phyloP scores from a whole-genome alignment of 306 rosid species.

The Gynostemma pentaphyllum region DNA sequence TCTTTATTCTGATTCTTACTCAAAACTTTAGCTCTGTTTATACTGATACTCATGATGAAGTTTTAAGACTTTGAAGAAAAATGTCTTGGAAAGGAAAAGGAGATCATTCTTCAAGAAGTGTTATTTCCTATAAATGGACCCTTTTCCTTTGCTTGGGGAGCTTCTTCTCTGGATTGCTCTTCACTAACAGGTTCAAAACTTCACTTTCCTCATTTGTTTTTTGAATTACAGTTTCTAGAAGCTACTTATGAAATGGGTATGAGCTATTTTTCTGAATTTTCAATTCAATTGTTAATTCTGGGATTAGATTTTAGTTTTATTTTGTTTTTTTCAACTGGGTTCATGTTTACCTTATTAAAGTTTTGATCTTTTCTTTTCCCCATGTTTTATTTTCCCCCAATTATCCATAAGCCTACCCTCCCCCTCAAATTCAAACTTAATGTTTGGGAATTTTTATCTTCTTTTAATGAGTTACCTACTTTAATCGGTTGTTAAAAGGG shows the following conservation, averaged over 20 bases:
- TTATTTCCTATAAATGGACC: conserved; percentile 57
- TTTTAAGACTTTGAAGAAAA: conserved; percentile 7
- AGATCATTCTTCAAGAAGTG: conserved; percentile 47
- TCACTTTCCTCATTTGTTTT: background rate
- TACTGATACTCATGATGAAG: conserved; percentile 23
- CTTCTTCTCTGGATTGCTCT: conserved; percentile 83
- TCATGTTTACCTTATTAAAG: background rate
- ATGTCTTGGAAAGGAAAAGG: conserved; percentile 82
- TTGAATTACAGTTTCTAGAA: background rate
- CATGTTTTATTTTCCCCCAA: background rate
- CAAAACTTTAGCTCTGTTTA: conserved; percentile 6
- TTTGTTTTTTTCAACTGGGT: background rate
- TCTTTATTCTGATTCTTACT: conserved; percentile 5
- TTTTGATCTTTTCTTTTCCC: too few species aligned
- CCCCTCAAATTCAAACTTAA: background rate
- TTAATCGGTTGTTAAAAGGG: conserved; percentile 4
- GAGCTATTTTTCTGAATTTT: background rate
- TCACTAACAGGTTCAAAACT: conserved; percentile 60
- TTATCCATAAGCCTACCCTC: background rate
- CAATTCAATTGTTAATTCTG: background rate
- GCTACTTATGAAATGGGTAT: background rate
- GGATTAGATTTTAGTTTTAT: background rate
- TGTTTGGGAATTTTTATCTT: background rate
- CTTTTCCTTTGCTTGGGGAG: conserved; percentile 66
- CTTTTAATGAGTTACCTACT: background rate